phyloP scores from a whole-genome alignment of 208 protist species.

The Crithidia sp. region DNA sequence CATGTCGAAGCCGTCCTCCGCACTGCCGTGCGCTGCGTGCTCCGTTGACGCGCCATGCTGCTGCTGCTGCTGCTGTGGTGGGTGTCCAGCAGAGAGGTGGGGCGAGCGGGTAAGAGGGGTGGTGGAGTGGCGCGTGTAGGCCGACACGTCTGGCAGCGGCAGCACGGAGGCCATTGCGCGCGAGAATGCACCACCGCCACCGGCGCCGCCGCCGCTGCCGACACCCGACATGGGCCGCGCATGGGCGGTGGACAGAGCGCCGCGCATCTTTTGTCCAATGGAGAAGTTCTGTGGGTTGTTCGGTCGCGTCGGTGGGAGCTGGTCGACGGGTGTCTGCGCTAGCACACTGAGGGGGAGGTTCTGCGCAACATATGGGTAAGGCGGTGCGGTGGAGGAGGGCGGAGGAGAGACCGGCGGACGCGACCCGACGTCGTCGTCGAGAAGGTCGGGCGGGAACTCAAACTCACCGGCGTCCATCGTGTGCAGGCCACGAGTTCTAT shows the following conservation, averaged over 20 bases:
- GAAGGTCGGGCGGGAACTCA: constrained; percentile 78
- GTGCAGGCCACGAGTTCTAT: not conserved
- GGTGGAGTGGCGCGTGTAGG: not conserved
- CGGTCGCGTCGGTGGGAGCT: constrained; percentile 75
- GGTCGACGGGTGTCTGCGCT: constrained; percentile 63
- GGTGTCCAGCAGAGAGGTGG: constrained; percentile 8
- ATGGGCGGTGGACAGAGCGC: constrained; percentile 31
- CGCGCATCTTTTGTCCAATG: constrained; percentile 64
- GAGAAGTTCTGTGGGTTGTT: constrained; percentile 52
- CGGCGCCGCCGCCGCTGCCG: not conserved
- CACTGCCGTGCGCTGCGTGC: constrained; percentile 2
- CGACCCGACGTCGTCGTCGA: constrained; percentile 38
- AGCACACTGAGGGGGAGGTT: constrained; percentile 56
- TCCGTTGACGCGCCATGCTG: too few species aligned
- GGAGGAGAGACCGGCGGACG: constrained; percentile 9
- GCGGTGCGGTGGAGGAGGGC: constrained; percentile 1
- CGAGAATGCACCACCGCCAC: not conserved
- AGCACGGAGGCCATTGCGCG: not conserved
- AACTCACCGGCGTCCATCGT: constrained; percentile 70
- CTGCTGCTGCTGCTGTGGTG: not conserved
- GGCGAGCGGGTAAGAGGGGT: constrained; percentile 9
- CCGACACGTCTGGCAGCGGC: constrained; percentile 16
- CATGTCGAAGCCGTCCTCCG: not conserved
- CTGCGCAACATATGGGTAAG: not conserved
- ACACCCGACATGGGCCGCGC: constrained; percentile 2